Evolutionary conservation across 495 filamentous ascomycete genomes (phyloP), one percentile per base, ranked within the genome.

Genomic region (Penicillium bovifimosum): DNA sequence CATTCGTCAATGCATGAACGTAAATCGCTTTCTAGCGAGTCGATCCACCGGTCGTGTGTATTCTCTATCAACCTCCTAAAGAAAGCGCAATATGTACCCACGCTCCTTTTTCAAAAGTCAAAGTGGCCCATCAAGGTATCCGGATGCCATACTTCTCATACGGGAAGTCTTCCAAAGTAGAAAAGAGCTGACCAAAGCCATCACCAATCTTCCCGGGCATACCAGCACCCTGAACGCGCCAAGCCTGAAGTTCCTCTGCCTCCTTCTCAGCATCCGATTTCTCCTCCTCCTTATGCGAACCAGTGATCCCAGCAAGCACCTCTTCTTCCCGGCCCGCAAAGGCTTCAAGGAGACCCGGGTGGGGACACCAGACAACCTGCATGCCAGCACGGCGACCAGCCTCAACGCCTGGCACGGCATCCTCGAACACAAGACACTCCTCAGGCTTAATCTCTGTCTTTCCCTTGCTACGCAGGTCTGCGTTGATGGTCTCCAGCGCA

Each of bases 401-500:
- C 72, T 99, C 93, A 0, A 96, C 90, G 0, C 93, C 93, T 0
- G 90, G 88, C 3, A 97, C 91, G 20, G 83, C 85, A 66, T 99
- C 93, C 68, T 99, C 93, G 62, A 99, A 96, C 0, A 99, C 93
- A 8, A 99, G 74, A 68, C 92, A 96, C 66, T 99, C 93, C 58
- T 86, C 86, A 0, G 91, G 88, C 41, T 58, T 74, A 36, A 99
- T 84, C 55, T 86, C 82, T 29, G 70, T 65, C 62, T 91, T 83
- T 0, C 82, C 84, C 36, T 77, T 70, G 10, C 52, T 60, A 1
- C 80, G 66, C 10, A 93, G 63, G 7, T 78, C 81, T 2, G 74
- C 75, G 68, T 99, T 99, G 60, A 99, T 86, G 1, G 83, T 87
- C 70, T 88, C 75, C 41, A 99, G 71, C 0, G 95, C 95, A 1